Percentiles rank a stretch among this genome's conserved stretches.
Evolutionary conservation across 768 basidiomycete genomes (phyloP).

Genomic region (Lactarius hatsudake): DNA sequence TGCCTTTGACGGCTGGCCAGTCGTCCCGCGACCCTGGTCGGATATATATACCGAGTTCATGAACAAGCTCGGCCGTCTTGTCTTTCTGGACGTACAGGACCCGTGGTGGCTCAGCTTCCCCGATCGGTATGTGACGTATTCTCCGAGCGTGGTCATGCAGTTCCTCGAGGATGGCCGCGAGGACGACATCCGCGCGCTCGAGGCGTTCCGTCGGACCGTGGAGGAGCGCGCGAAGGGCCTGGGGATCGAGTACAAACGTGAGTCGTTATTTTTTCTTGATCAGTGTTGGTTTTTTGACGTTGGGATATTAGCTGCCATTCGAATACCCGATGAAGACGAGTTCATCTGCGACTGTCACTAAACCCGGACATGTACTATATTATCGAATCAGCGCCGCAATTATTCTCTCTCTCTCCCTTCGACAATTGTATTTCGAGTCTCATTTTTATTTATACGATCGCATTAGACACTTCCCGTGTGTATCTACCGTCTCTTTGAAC

Average conservation of each 20-base stretch:
- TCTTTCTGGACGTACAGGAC: constrained; percentile 17
- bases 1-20: not conserved
- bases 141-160: constrained; percentile 8
- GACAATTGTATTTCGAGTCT: not conserved
- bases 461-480: not conserved
- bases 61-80: constrained; percentile 7
- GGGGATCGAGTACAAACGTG: constrained; percentile 11
- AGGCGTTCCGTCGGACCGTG: not conserved
- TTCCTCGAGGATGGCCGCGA: constrained; percentile 16
- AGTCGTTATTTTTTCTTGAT: not conserved
- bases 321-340: constrained; percentile 16
- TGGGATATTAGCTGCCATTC: constrained; percentile 7
- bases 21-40: constrained; percentile 19
- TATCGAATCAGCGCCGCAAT: not conserved
- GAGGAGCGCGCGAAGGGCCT: not conserved
- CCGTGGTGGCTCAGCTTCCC: constrained; percentile 23
- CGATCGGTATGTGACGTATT: constrained; percentile 16
- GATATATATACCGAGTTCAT: constrained; percentile 6
- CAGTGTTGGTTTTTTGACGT: not conserved
- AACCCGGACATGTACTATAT: not conserved
- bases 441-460: not conserved
- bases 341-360: constrained; percentile 21
- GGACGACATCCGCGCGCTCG: constrained; percentile 6
- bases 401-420: not conserved
- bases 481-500: not conserved